Base-by-base conservation (phyloP, 2,329 filamentous ascomycete genomes). In the Ophiostoma triangulosporum region DNA sequence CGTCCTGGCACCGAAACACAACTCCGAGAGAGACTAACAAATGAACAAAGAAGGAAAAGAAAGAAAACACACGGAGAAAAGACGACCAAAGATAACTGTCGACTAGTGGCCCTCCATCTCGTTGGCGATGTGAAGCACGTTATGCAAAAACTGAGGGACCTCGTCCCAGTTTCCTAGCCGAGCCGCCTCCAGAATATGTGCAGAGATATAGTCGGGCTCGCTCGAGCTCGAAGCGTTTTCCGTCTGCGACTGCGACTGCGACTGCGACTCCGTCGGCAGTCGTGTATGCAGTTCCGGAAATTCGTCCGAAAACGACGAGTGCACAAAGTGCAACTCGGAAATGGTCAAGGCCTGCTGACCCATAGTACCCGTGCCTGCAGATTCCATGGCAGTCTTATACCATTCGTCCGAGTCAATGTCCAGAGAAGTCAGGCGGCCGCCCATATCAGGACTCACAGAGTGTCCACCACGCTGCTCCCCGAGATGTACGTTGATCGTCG, bases 361-460 rank as follows among this genome's bases (percentile, higher is more conserved):
- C 26, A 76, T 69, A 33, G 76, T 62, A 50, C 72, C 69, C 35
- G 81, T 66, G 53, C 76, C 70, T 56, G 81, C 82, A 6, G 76
- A 73, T 62, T 86, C 83, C 49, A 83, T 76, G 43, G 78, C 81
- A 61, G 82, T 80, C 66, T 86, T 86, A 56, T 86, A 69, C 77
- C 82, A 87, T 64, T 84, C 81, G 65, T 87, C 83, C 81, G 81
- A 86, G 60, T 83, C 81, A 57, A 84, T 81, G 62, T 86, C 83
- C 59, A 86, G 73, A 26, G 78, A 73, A 48, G 76, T 73, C 15
- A 74, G 73, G 29, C 67, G 67, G 57, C 81, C 77, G 43, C 80
- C 81, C 4, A 78, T 76, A 58, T 82, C 78, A 53, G 79, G 76
- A 48, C 78, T 73, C 15, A 80, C 81, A 7, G 79, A 81, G 48